Conservation (phyloP, 2,329 filamentous ascomycete genomes). For the Paecilomyces niveus region DNA sequence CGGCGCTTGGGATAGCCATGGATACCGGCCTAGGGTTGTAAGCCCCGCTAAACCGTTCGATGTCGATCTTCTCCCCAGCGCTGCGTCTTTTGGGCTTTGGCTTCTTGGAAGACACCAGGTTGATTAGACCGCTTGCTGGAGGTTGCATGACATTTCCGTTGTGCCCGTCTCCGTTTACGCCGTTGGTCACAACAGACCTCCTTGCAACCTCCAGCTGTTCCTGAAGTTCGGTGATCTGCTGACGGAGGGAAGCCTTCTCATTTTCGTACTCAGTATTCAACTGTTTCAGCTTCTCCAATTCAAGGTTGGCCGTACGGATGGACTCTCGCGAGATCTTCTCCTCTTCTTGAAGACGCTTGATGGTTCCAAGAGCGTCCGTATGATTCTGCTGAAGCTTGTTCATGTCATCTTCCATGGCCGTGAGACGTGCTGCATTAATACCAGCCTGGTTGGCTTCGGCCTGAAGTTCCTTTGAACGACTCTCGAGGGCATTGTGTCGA, state of each 20-base stretch:
- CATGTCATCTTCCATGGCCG: constrained; percentile 94
- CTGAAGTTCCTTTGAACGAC: constrained; percentile 86
- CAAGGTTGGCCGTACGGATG: constrained; percentile 67
- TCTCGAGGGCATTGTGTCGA: constrained; percentile 82
- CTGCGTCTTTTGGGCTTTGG: constrained; percentile 76
- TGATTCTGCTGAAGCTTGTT: constrained; percentile 80
- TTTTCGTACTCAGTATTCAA: constrained; percentile 69
- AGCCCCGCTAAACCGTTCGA: constrained; percentile 82
- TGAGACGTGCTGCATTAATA: constrained; percentile 83
- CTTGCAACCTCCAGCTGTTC: constrained; percentile 87
- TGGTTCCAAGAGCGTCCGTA: constrained; percentile 81
- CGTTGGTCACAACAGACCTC: constrained; percentile 66
- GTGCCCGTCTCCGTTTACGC: constrained; percentile 49
- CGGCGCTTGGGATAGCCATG: constrained; percentile 65
- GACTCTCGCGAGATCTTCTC: constrained; percentile 79
- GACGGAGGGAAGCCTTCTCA: constrained; percentile 76
- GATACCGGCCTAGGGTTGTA: constrained; percentile 95
- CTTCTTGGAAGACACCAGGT: constrained; percentile 94
- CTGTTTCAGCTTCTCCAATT: constrained; percentile 72
- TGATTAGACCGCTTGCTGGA: constrained; percentile 74
- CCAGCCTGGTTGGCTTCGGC: constrained; percentile 96
- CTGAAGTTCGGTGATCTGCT: constrained; percentile 83
- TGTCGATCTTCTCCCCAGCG: constrained; percentile 75
- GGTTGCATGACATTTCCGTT: constrained; percentile 56
- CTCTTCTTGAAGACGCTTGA: constrained; percentile 92